Evolutionary conservation across 148 eudicot genomes (phyloP), one percentile per base, ranked within the genome.

Genomic region (Spergularia bocconei): DNA sequence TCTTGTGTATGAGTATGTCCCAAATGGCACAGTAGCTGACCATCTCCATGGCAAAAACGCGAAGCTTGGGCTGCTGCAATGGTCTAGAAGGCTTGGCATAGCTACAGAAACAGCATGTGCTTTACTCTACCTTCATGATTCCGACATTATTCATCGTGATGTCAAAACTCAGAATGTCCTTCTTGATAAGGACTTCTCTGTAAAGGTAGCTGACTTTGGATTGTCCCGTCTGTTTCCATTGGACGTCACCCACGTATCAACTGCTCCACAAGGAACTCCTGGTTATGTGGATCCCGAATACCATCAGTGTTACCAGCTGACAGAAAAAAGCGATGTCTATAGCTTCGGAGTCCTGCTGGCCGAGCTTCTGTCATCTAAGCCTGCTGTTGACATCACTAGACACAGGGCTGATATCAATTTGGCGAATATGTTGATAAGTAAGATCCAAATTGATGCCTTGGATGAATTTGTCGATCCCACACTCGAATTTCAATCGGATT

Each of bases 11-110:
- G 97, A 92, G 54, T 92, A 82, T 65, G 75, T 92, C 41, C 71
- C 87, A 14, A 92, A 92, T 59, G 97, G 97, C 25, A 92, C 97
- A 0, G 89, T 92, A 0, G 95, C 94, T 0, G 97, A 92, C 68
- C 97, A 92, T 66, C 91, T 92, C 20, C 88, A 88, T 52, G 90
- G 92, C 0, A 71, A 47, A 23, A 67, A 70, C 15, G 52, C 75
- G 3, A 20, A 70, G 21, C 55, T 75, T 0, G 72, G 80, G 23
- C n/a, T 56, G 3, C 78, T 82, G 4, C 20, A 87, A 0, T 90
- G 91, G 93, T 29, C 63, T 4, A 76, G 74, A 47, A 74, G 93
- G 39, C 60, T 90, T 71, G 83, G 72, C 67, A 90, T 90, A 7
- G 88, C 93, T 3, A 73, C 81, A 2, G 88, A 90, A 48, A 84